A percentile compares a stretch with the other conserved stretches of the same genome.
Conservation (phyloP, 768 basidiomycete genomes). For the Baorangia bicolor region DNA sequence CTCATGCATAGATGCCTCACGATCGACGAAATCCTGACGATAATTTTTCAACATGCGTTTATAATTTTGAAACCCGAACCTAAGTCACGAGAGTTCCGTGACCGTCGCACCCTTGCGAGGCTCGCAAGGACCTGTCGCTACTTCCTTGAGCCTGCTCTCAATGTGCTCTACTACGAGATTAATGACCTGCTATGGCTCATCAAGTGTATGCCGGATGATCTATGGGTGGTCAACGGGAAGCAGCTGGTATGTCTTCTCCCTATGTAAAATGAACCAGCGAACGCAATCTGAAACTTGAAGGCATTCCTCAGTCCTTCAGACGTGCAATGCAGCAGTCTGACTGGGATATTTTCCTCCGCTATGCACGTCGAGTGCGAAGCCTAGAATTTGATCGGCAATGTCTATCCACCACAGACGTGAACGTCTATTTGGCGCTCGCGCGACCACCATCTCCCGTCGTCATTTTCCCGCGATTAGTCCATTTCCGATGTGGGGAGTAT, state of each 20-base stretch:
- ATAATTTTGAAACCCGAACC: conserved; percentile 28
- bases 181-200: conserved; percentile 33
- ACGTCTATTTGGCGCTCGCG: conserved; percentile 20
- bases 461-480: conserved; percentile 27
- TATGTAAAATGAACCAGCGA: not conserved
- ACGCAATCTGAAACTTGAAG: conserved; percentile 7
- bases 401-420: conserved; percentile 18
- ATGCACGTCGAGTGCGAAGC: conserved; percentile 31
- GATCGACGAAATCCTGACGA: conserved; percentile 35
- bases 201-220: conserved; percentile 31
- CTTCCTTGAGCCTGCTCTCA: conserved; percentile 34
- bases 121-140: conserved; percentile 32
- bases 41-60: conserved; percentile 32
- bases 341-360: conserved; percentile 30
- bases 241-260: conserved; percentile 21
- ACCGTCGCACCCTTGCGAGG: conserved; percentile 31
- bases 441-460: conserved; percentile 14
- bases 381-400: conserved; percentile 32
- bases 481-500: conserved; percentile 29
- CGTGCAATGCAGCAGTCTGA: conserved; percentile 24
- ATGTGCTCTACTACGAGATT: conserved; percentile 32
- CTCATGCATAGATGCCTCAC: conserved; percentile 35
- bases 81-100: conserved; percentile 29
- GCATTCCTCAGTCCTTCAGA: conserved; percentile 18
- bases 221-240: conserved; percentile 34